Evolutionary conservation across 2,329 filamentous ascomycete species (phyloP), one percentile per base, ranked within the genome.

Genomic region (Pezicula radicicola): DNA sequence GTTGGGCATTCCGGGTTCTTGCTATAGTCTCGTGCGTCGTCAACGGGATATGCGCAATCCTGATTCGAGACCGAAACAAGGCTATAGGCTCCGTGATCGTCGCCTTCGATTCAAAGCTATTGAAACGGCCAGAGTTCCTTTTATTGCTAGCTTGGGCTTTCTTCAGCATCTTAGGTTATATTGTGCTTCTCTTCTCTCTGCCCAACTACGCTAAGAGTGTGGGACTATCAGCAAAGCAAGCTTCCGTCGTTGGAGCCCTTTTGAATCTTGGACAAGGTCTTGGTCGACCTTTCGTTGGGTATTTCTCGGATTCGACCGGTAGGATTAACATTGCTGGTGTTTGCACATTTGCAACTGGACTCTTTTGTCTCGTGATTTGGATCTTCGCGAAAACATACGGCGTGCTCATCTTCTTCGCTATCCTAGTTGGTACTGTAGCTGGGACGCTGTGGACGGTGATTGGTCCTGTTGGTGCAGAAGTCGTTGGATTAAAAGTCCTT

Each of bases 171-270:
- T 71, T 93, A 13, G 87, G 79, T 5, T 93, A 93, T 61, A 77
- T 89, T 25, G 85, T 90, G 4, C 75, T 91, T n/a, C 77, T 91
- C 42, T 93, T 91, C 68, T 87, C 83, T 10, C 71, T 92, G 43
- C 84, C 88, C 13, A 88, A 86, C 65, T 93, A 91, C 63, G 85
- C 85, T 36, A 77, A 80, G 51, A 78, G 77, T 4, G 80, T 91
- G 41, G 88, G 88, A 1, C 77, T 91, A 28, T 75, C 76, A 1
- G 74, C 87, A 2, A 75, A 79, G 5, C 83, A 92, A 62, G 88
- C 86, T 6, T 84, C 84, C 0, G 74, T 91, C 15, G 76, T 90
- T 43, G 85, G 83, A n/a, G 89, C 89, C 4, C 69, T 91, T 36
- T 78, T 92, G 60, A 92, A 90, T 65, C 64, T 87, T 63, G 73